These are phyloP conservation scores for Chlamydomonas sphaeroides DNA, from an alignment of 139 green algal genomes.

Conservation along the genomic window DNA sequence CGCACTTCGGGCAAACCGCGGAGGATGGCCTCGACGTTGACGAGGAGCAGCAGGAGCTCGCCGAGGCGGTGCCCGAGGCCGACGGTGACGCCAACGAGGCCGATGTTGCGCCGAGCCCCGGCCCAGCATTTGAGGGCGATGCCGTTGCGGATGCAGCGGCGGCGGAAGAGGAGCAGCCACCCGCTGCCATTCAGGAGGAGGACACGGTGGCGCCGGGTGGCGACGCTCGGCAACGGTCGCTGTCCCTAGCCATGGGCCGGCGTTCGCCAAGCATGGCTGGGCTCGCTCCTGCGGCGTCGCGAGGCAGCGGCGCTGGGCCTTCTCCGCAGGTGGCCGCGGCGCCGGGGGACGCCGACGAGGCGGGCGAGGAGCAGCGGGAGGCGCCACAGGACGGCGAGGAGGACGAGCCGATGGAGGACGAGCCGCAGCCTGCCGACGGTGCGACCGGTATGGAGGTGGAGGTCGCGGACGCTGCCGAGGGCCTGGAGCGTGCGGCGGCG, in stretches of 20 bases:
- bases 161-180: too few species aligned
- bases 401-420: neutral
- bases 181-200: too few species aligned
- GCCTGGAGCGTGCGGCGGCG: too few species aligned
- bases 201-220: neutral
- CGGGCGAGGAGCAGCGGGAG: neutral
- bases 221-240: slow-evolving; percentile 9
- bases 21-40: neutral
- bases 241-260: neutral
- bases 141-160: too few species aligned
- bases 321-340: neutral
- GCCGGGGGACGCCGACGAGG: neutral
- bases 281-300: neutral
- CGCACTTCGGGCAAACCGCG: neutral
- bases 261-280: neutral
- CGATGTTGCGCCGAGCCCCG: too few species aligned
- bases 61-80: too few species aligned
- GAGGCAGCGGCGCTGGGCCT: neutral
- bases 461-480: too few species aligned
- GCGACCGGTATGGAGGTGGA: too few species aligned
- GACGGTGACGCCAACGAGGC: neutral
- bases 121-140: too few species aligned
- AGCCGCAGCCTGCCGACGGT: too few species aligned
- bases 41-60: neutral
- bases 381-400: neutral